Evolutionary conservation across 805 yeast genomes (phyloP), one percentile per base, ranked within the genome.

Genomic region (Debaryomyces castellii): DNA sequence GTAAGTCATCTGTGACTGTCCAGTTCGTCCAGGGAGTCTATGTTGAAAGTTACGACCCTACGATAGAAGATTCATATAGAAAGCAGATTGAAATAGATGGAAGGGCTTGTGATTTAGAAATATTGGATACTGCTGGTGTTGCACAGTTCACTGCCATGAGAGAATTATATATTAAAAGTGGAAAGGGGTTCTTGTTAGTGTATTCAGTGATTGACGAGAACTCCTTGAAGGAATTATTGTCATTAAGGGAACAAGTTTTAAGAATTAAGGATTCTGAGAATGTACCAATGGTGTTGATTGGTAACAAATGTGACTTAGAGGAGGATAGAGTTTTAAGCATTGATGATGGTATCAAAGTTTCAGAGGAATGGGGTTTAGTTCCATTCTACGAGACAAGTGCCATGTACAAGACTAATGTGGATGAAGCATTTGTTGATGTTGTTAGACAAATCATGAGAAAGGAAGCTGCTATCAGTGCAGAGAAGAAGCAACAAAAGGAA

Each of bases 131-230:
- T 2, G 85, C 85, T 0, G 85, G 85, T 24, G 82, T 80, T 24
- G 83, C 96, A 18, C 97, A 91, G 67, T 92, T 89, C 71, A 88
- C 96, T 0, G 96, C 97, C 8, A 89, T 92, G 96, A 73, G 97
- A 52, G 97, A 91, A 60, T 66, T 87, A 40, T 87, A 87, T 61
- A 87, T 87, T 59, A 88, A 89, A 54, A 83, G 89, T 40, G 96
- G 97, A 9, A 87, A 86, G 59, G 97, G 85, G 3, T 80, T 80
- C 51, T 60, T 80, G 43, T 64, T 80, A 46, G 85, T 80, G 18
- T 80, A 80, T 52, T 78, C 83, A 0, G 85, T 80, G 11, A 77
- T 82, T 4, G 85, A 80, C 59, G 78, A 76, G 44, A 77, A 75
- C 60, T 80, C 97, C 3, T 70, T 91, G 49, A 77, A 84, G 50